Percentiles rank a stretch among this genome's conserved stretches.
Evolutionary conservation across 495 filamentous ascomycete genomes (phyloP).

Genomic region (Tuber calosporum): DNA sequence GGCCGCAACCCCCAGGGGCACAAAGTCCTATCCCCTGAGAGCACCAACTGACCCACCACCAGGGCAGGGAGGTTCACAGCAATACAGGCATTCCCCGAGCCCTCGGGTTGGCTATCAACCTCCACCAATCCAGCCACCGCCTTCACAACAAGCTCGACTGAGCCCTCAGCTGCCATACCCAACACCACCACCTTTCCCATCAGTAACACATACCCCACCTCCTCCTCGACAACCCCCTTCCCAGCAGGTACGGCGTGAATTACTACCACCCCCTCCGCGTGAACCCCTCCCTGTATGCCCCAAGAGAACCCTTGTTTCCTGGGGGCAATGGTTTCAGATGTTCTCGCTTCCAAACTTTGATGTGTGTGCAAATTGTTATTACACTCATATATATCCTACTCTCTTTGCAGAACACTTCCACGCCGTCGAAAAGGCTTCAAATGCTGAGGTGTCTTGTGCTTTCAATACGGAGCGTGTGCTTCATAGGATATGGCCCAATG

Average conservation of each 20-base stretch:
- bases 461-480: slow-evolving; percentile 31
- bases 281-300: slow-evolving; percentile 29
- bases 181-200: slow-evolving; percentile 15
- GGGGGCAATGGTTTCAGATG: slow-evolving; percentile 34
- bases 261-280: slow-evolving; percentile 19
- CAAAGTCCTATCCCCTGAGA: slow-evolving; percentile 10
- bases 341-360: slow-evolving; percentile 26
- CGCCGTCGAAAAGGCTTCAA: slow-evolving; percentile 20
- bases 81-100: slow-evolving; percentile 26
- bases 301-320: slow-evolving; percentile 19
- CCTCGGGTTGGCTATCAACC: slow-evolving; percentile 20
- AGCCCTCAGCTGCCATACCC: slow-evolving; percentile 26
- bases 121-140: slow-evolving; percentile 19
- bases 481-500: slow-evolving; percentile 32
- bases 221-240: slow-evolving; percentile 20
- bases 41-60: slow-evolving; percentile 10
- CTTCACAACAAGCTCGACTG: slow-evolving; percentile 11
- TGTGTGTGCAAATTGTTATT: slow-evolving; percentile 32
- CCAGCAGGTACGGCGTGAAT: slow-evolving; percentile 9
- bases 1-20: neutral
- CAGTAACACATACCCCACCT: neutral
- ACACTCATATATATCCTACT: slow-evolving; percentile 23
- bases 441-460: slow-evolving; percentile 18
- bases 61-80: slow-evolving; percentile 11
- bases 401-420: slow-evolving; percentile 24